Evolutionary conservation across 2,329 filamentous ascomycete genomes (phyloP).

Genomic region (Cladosporium sp.): DNA sequence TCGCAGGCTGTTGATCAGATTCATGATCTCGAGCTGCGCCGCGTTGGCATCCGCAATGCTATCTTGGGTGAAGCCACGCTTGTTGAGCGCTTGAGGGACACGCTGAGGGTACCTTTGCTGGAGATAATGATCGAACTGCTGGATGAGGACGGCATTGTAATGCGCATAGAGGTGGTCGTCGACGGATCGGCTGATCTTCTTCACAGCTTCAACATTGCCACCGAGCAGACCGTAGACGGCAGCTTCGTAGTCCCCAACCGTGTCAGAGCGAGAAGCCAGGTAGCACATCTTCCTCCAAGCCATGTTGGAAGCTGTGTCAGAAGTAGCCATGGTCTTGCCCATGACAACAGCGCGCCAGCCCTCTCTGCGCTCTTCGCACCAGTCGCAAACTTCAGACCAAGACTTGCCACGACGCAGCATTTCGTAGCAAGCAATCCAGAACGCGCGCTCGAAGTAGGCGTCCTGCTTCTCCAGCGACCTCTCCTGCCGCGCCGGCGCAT

Average conservation of each 20-base stretch:
- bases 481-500: constrained; percentile 76
- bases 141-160: constrained; percentile 79
- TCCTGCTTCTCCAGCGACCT: constrained; percentile 76
- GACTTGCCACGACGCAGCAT: constrained; percentile 81
- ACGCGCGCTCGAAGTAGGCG: constrained; percentile 80
- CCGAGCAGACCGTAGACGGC: constrained; percentile 90
- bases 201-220: constrained; percentile 74
- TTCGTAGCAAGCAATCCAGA: constrained; percentile 93
- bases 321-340: constrained; percentile 53
- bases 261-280: constrained; percentile 62
- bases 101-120: constrained; percentile 52
- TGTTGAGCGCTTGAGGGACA: constrained; percentile 50
- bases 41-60: constrained; percentile 50
- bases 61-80: constrained; percentile 62
- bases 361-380: constrained; percentile 82
- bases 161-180: constrained; percentile 84
- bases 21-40: constrained; percentile 23
- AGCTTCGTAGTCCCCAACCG: constrained; percentile 72
- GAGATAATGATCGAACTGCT: constrained; percentile 72
- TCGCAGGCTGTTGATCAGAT: constrained; percentile 59
- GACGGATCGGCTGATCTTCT: constrained; percentile 72
- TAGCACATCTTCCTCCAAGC: constrained; percentile 74
- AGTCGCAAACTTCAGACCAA: constrained; percentile 71
- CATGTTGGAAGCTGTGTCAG: constrained; percentile 41
- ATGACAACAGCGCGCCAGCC: constrained; percentile 84